phyloP scores from a whole-genome alignment of 768 basidiomycete species.

The Lactarius evosmus region DNA sequence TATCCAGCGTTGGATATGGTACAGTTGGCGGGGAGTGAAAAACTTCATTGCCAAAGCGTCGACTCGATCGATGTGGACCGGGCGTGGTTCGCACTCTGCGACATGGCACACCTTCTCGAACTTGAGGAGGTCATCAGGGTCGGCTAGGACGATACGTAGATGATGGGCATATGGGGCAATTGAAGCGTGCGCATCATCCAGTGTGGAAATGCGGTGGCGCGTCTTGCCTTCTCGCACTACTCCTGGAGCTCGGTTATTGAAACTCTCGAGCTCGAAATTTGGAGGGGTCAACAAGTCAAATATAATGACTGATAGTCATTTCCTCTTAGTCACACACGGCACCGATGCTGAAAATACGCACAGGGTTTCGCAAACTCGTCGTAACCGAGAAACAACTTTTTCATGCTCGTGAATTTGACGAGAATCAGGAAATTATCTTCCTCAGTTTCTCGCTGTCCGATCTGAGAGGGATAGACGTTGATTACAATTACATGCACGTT shows the following conservation, averaged over 20 bases:
- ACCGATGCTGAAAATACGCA: neutral
- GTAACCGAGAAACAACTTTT: conserved; percentile 9
- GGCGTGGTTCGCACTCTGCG: conserved; percentile 41
- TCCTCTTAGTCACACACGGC: neutral
- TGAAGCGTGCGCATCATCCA: conserved; percentile 53
- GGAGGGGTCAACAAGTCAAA: conserved; percentile 45
- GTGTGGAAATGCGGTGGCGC: conserved; percentile 54
- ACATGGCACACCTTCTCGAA: conserved; percentile 54
- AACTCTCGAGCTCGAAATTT: conserved; percentile 54
- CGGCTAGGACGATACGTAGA: conserved; percentile 57
- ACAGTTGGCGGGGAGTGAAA: conserved; percentile 48
- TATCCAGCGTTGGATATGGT: conserved; percentile 45
- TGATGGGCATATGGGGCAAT: conserved; percentile 72
- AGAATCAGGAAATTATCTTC: conserved; percentile 6
- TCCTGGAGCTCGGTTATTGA: conserved; percentile 49
- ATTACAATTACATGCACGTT: neutral
- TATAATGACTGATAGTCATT: conserved; percentile 2
- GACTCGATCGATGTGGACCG: conserved; percentile 36
- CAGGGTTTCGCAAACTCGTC: conserved; percentile 10
- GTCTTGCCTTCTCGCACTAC: conserved; percentile 36
- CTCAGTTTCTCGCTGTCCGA: conserved; percentile 12
- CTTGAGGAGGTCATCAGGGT: conserved; percentile 45
- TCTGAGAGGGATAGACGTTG: neutral
- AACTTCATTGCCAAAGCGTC: conserved; percentile 52
- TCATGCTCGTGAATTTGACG: conserved; percentile 20